Evolutionary conservation across 2,329 filamentous ascomycete species (phyloP), one percentile per base, ranked within the genome.

Genomic region (Fusarium siculi): DNA sequence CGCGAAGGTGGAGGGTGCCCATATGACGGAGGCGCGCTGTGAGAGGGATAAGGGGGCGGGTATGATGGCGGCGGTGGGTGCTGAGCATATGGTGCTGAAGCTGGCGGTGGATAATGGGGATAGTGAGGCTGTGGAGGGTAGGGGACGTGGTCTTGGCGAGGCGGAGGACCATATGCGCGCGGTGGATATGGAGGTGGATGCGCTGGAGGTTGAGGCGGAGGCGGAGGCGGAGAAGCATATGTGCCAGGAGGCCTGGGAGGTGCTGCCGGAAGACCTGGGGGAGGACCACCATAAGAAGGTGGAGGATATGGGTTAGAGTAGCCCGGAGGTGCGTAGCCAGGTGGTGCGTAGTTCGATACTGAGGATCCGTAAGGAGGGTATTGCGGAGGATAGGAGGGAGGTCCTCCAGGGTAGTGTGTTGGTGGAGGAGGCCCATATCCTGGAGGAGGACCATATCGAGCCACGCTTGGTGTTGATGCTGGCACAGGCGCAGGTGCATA

Each of bases 401-500:
- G 53, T 32, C 77, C 73, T 16, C 68, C 72, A 18, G 74, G 66
- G 61, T 80, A 80, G 42, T 75, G 63, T 15, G 61, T 66, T 46
- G 76, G 67, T 39, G 76, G 76, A 32, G 76, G 76, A 30, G 72
- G 75, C 10, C 75, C 75, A 57, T 78, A 76, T 32, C 68, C 68
- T 39, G 75, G 66, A 19, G 78, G 76, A 52, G 77, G 77, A 21
- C 71, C 74, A 55, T 79, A 79, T 55, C 64, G 70, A 52, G 58
- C 57, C 53, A 61, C 63, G 25, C 61, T 43, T 30, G 73, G 54
- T n/a, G 47, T 66, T 25, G 72, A 56, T 46, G 66, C 55, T 37
- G 75, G 74, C 28, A 74, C 68, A 53, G 78, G 75, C 15, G 76
- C 70, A 50, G 79, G 81, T 14, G 77, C 72, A 59, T 82, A 82